Percentiles rank a stretch among this genome's conserved stretches.
phyloP scores from a whole-genome alignment of 2,329 filamentous ascomycete genomes.

The Colletotrichum lentis region DNA sequence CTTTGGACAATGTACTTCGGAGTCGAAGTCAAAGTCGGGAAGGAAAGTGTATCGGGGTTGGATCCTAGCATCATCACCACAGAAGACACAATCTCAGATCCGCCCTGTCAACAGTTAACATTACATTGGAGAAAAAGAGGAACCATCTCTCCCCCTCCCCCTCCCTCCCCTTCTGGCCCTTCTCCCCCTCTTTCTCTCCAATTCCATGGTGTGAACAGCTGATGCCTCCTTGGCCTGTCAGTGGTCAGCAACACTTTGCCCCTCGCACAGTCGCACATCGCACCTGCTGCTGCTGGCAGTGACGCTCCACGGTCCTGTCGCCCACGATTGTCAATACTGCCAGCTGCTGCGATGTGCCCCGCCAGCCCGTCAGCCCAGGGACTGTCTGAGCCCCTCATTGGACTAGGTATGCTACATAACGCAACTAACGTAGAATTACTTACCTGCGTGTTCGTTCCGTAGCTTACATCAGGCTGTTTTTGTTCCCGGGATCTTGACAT shows the following conservation, averaged over 20 bases:
- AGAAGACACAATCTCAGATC: background rate
- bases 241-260: background rate
- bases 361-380: slow-evolving; percentile 2
- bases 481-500: background rate
- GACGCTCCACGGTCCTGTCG: background rate
- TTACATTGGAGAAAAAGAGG: slow-evolving; percentile 29
- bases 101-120: background rate
- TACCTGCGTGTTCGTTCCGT: background rate
- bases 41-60: slow-evolving; percentile 2
- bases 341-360: slow-evolving; percentile 4
- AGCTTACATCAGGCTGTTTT: background rate
- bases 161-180: background rate
- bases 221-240: slow-evolving; percentile 1
- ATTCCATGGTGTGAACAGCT: slow-evolving; percentile 5
- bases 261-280: background rate
- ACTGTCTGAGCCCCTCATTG: slow-evolving; percentile 29
- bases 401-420: background rate
- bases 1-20: background rate
- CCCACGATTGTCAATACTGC: background rate
- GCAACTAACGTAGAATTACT: background rate
- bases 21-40: no score
- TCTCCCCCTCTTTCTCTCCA: background rate
- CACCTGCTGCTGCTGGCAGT: background rate
- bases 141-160: background rate
- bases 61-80: background rate